Percentiles rank a stretch among this genome's conserved stretches.
Conservation (phyloP, 176 grass and related monocot genomes). For the sorghum (Sorghum bicolor) region Sorghum_bicolor_NCBIv3 NC_012870.2:62158501-62159000, state of each 20-base stretch:
- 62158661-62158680: constrained; percentile 74
- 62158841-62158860: constrained; percentile 58
- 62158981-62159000: constrained; percentile 81
- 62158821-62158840: constrained; percentile 59
- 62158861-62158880: constrained; percentile 69
- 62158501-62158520: constrained; percentile 89
- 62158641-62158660: constrained; percentile 69
- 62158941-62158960: constrained; percentile 67
- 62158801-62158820: constrained; percentile 89
- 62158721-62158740: constrained; percentile 68
- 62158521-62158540: constrained; percentile 70
- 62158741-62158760: constrained; percentile 57
- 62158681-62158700: constrained; percentile 72
- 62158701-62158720: constrained; percentile 93
- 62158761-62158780: constrained; percentile 69
- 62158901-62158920: constrained; percentile 80
- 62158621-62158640: constrained; percentile 67
- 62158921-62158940: constrained; percentile 84
- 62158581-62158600: constrained; percentile 80
- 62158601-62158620: constrained; percentile 91
- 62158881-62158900: constrained; percentile 52
- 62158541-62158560: constrained; percentile 75
- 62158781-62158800: constrained; percentile 75
- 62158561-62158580: constrained; percentile 54
- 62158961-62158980: constrained; percentile 59